A percentile compares a stretch with the other conserved stretches of the same genome.
phyloP scores from a whole-genome alignment of 2,329 filamentous ascomycete species.

The Fusarium bulbicola region DNA sequence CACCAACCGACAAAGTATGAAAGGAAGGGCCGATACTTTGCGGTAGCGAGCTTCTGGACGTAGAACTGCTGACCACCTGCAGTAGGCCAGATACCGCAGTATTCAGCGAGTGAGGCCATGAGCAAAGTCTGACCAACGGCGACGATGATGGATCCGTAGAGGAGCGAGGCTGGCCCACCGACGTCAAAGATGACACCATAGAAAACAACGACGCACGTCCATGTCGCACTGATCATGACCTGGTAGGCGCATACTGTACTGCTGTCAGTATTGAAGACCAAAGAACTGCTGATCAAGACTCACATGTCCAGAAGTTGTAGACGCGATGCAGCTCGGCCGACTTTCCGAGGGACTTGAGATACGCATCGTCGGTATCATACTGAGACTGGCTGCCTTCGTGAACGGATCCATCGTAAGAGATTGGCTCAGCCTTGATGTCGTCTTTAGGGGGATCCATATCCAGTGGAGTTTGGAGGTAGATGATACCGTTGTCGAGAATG shows the following conservation, averaged over 20 bases:
- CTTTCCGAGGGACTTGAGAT: constrained; percentile 13
- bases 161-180: constrained; percentile 1
- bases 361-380: neutral
- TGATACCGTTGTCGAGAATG: neutral
- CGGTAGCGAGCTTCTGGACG: neutral
- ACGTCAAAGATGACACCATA: constrained; percentile 18
- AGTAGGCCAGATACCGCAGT: constrained; percentile 8
- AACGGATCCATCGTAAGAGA: neutral
- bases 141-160: constrained; percentile 21
- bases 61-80: constrained; percentile 17
- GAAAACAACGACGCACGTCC: constrained; percentile 20
- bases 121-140: constrained; percentile 5
- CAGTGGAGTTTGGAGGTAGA: neutral
- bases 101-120: constrained; percentile 20
- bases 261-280: neutral
- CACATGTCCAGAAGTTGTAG: constrained; percentile 21
- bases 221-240: constrained; percentile 21
- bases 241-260: constrained; percentile 18
- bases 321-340: constrained; percentile 6
- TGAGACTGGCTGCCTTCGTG: neutral
- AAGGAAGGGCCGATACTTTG: neutral
- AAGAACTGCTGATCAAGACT: neutral
- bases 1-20: constrained; percentile 18
- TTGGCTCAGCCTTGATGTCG: neutral
- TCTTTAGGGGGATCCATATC: neutral